phyloP scores from a whole-genome alignment of 495 filamentous ascomycete genomes.

The Arthonia radiata region DNA sequence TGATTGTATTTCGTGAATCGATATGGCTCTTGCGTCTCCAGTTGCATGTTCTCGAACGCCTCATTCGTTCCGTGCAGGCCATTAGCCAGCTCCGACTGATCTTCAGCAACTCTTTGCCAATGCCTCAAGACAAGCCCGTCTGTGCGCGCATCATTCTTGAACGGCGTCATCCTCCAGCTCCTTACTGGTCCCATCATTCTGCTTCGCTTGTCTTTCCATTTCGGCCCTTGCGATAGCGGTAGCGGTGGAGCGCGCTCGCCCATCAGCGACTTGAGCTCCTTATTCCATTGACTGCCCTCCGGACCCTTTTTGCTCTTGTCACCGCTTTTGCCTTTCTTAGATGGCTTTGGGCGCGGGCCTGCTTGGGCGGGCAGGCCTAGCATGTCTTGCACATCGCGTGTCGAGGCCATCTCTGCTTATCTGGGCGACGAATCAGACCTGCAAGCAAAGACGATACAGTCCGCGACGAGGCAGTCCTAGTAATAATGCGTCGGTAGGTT shows the following conservation, averaged over 20 bases:
- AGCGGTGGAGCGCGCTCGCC: constrained; percentile 43
- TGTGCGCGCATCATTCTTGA: constrained; percentile 31
- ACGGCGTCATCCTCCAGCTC: constrained; percentile 28
- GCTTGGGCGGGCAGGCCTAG: constrained; percentile 52
- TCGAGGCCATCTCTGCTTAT: constrained; percentile 36
- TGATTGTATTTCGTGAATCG: constrained; percentile 68
- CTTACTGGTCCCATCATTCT: too few species aligned
- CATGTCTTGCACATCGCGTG: constrained; percentile 70
- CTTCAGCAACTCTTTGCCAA: constrained; percentile 23
- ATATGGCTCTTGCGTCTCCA: constrained; percentile 16
- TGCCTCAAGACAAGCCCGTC: constrained; percentile 37
- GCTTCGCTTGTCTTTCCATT: too few species aligned
- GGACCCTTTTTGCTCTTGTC: too few species aligned
- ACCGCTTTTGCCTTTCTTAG: constrained; percentile 55
- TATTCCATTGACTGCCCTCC: too few species aligned
- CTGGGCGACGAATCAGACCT: too few species aligned
- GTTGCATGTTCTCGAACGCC: neutral
- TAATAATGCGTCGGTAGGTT: too few species aligned
- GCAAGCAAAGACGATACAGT: too few species aligned
- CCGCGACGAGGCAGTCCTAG: too few species aligned
- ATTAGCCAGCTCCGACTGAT: constrained; percentile 7
- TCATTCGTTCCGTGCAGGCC: constrained; percentile 1
- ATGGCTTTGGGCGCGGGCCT: constrained; percentile 27
- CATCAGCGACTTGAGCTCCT: too few species aligned
- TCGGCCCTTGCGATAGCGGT: too few species aligned